phyloP scores from a whole-genome alignment of 345 rosid genomes.

The Alliaria petiolata region DNA sequence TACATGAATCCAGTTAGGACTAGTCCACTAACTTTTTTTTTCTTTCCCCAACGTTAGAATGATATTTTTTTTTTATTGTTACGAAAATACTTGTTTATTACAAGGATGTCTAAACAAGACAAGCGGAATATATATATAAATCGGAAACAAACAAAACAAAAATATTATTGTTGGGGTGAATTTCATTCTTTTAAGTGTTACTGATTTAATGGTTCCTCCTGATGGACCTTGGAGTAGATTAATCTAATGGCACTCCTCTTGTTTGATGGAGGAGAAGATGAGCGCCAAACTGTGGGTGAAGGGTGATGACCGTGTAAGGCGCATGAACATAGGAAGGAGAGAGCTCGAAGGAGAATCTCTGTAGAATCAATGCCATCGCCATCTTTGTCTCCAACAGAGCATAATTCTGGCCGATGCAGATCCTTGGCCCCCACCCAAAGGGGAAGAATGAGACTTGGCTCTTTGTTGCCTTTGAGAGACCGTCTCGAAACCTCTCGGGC shows the following conservation, averaged over 20 bases:
- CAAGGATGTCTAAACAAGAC: neutral
- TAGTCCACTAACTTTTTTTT: no score
- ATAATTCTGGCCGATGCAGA: conserved; percentile 54
- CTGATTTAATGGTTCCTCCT: neutral
- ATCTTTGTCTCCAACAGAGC: conserved; percentile 46
- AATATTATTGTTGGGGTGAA: neutral
- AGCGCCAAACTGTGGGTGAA: conserved; percentile 45
- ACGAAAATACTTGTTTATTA: neutral
- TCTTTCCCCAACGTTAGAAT: no score
- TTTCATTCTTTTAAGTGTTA: neutral
- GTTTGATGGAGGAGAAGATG: conserved; percentile 16
- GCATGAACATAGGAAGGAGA: conserved; percentile 49
- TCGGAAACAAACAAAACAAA: neutral
- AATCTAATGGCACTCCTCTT: neutral
- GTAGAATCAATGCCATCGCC: conserved; percentile 43
- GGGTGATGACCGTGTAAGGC: conserved; percentile 28
- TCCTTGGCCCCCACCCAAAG: conserved; percentile 52
- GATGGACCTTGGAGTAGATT: neutral
- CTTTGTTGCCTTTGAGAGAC: conserved; percentile 49
- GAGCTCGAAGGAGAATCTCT: conserved; percentile 41
- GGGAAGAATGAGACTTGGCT: conserved; percentile 39
- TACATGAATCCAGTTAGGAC: no score
- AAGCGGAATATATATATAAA: neutral
- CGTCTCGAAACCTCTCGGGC: conserved; percentile 45
- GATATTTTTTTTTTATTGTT: no score